Evolutionary conservation across 2,329 filamentous ascomycete genomes (phyloP), one percentile per base, ranked within the genome.

Genomic region (Phoma sp.): DNA sequence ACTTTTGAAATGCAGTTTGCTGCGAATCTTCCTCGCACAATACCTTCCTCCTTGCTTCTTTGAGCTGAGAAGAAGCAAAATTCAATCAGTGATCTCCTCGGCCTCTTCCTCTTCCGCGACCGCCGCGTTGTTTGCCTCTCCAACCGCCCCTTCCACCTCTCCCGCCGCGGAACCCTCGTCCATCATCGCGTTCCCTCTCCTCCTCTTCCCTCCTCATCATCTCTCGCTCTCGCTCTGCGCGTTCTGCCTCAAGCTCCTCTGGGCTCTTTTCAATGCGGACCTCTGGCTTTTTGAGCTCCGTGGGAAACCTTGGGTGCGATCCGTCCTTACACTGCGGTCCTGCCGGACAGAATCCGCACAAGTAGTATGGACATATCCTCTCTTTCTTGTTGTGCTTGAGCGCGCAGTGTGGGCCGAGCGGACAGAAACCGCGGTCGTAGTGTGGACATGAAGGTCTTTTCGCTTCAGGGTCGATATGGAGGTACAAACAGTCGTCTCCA

Each of bases 381-480:
- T 72, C 67, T 60, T 90, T 87, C 55, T 92, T 86, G 51, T 96
- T 88, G 76, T 99, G 95, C 64, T 93, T 90, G 77, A 96, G 92
- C 20, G 89, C 87, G 76, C 95, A 99, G 54, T 85, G 78, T 1
- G 93, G 92, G 0, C 95, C 95, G 9, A 98, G 83, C 15, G 92
- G 91, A 69, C 95, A 99, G 80, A 98, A 98, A 2, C 95, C 95
- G 64, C 89, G 87, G 58, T 97, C 92, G 80, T 97, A 99, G 77
- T 96, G 91, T 87, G 91, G 65, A 91, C 75, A 71, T 55, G 74
- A 60, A 57, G 74, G 61, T 52, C 74, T 80, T 69, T 91, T 88
- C 57, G 89, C 87, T 72, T 91, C 84, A 42, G 92, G 90, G 67
- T 95, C 91, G 67, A 96, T 90, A 77, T 96, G 92, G 39, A 96